A percentile compares a stretch with the other conserved stretches of the same genome.
Conservation (phyloP, 345 rosid genomes). For the Capsella bursapastoris region DNA sequence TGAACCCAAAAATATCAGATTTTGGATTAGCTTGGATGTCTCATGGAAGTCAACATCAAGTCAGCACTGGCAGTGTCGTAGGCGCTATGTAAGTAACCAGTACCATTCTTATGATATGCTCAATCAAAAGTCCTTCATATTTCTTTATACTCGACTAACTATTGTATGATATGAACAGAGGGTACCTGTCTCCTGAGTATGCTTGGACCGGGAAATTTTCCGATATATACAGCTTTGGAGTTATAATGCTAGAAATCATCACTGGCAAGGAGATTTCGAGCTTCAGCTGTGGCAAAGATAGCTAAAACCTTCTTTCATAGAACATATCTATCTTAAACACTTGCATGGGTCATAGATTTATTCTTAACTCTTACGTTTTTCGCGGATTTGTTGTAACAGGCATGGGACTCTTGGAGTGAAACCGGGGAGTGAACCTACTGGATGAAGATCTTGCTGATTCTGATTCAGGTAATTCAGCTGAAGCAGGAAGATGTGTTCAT, state of each 20-base stretch:
- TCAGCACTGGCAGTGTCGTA: slow-evolving; percentile 39
- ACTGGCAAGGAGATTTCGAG: slow-evolving; percentile 42
- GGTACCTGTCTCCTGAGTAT: slow-evolving; percentile 62
- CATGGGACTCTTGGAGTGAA: slow-evolving; percentile 44
- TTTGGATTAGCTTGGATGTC: slow-evolving; percentile 45
- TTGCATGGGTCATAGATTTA: neutral
- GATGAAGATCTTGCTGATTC: slow-evolving; percentile 38
- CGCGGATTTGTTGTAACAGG: slow-evolving; percentile 14
- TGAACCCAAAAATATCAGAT: slow-evolving; percentile 44
- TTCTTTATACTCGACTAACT: slow-evolving; percentile 10
- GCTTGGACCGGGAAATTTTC: slow-evolving; percentile 56
- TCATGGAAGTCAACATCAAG: slow-evolving; percentile 27
- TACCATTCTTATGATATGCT: slow-evolving; percentile 1
- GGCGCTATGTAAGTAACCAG: slow-evolving; percentile 41
- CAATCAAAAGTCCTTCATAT: slow-evolving; percentile 1
- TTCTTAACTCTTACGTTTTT: slow-evolving; percentile 15
- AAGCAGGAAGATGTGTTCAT: slow-evolving; percentile 43
- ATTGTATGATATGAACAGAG: slow-evolving; percentile 28
- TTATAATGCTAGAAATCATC: slow-evolving; percentile 46
- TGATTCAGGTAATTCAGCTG: slow-evolving; percentile 22
- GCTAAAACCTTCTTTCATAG: slow-evolving; percentile 41
- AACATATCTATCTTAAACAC: slow-evolving; percentile 4
- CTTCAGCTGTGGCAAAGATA: slow-evolving; percentile 37
- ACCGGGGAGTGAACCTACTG: slow-evolving; percentile 29
- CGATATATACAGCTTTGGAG: slow-evolving; percentile 60